phyloP scores from a whole-genome alignment of 2,329 filamentous ascomycete species.

The Talaromyces sp. region DNA sequence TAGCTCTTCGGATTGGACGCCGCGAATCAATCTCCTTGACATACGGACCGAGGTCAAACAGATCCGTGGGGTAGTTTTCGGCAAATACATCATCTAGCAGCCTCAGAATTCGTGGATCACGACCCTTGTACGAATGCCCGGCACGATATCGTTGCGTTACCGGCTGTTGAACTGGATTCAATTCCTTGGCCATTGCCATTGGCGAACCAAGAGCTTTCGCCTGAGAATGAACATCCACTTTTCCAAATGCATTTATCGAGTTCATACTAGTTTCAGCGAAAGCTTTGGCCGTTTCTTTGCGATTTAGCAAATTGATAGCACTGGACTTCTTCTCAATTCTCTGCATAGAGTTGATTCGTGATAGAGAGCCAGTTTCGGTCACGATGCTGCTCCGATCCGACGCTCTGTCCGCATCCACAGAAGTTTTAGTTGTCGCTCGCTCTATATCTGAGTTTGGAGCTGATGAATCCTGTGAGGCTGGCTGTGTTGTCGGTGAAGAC shows the following conservation, averaged over 20 bases:
- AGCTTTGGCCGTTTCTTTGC: conserved; percentile 59
- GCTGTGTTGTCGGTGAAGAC: conserved; percentile 37
- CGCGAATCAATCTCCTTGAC: conserved; percentile 65
- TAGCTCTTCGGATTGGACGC: conserved; percentile 54
- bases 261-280: conserved; percentile 64
- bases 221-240: conserved; percentile 55
- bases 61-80: conserved; percentile 60
- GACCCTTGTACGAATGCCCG: conserved; percentile 82
- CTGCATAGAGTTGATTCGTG: conserved; percentile 29
- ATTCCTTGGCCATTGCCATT: conserved; percentile 38
- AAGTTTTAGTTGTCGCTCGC: conserved; percentile 24
- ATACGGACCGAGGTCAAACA: conserved; percentile 71
- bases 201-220: conserved; percentile 38
- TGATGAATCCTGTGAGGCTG: conserved; percentile 35
- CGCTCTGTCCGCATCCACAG: conserved; percentile 27
- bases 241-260: conserved; percentile 64
- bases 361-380: conserved; percentile 33
- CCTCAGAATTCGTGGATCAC: conserved; percentile 61
- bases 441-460: conserved; percentile 37
- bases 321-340: conserved; percentile 48
- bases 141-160: conserved; percentile 53
- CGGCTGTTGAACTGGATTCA: conserved; percentile 25
- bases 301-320: conserved; percentile 60
- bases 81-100: conserved; percentile 81
- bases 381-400: conserved; percentile 33